Evolutionary conservation across 306 rosid genomes (phyloP).

Genomic region (Calophaca sinica): DNA sequence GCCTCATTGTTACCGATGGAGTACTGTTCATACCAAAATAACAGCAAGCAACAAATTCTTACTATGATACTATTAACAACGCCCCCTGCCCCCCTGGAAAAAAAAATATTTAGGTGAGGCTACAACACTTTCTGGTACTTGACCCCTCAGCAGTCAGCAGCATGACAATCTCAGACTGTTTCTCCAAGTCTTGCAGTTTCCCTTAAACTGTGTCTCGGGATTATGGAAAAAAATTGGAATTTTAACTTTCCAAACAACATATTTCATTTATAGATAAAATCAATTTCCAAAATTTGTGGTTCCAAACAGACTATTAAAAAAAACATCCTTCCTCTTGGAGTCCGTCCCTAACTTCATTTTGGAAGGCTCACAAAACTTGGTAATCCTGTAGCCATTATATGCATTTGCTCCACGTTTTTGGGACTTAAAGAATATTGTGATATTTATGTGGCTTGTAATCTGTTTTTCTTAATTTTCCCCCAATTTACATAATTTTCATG

Average conservation of each 20-base stretch:
- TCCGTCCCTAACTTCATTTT: not conserved
- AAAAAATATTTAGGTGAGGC: not conserved
- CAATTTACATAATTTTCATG: not conserved
- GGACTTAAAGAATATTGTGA: too few relatives aligned
- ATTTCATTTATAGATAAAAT: not conserved
- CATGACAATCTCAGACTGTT: not conserved
- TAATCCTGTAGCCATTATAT: not conserved
- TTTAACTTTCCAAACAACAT: not conserved
- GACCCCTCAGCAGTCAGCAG: not conserved
- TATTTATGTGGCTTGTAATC: not conserved
- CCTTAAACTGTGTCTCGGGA: conserved; percentile 1
- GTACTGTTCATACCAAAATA: not conserved
- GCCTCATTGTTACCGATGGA: not conserved
- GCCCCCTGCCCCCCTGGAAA: not conserved
- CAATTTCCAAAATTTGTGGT: conserved; percentile 17
- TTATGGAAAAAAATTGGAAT: not conserved
- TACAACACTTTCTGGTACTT: not conserved
- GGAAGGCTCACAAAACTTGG: not conserved
- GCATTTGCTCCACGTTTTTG: not conserved
- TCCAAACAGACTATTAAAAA: not conserved
- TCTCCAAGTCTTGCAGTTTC: conserved; percentile 16
- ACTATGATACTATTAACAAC: not conserved
- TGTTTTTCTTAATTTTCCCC: not conserved
- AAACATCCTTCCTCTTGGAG: too few relatives aligned
- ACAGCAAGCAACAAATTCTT: not conserved